Evolutionary conservation across 805 yeast genomes (phyloP), one percentile per base, ranked within the genome.

Genomic region (Hanseniaspora nectarophila): DNA sequence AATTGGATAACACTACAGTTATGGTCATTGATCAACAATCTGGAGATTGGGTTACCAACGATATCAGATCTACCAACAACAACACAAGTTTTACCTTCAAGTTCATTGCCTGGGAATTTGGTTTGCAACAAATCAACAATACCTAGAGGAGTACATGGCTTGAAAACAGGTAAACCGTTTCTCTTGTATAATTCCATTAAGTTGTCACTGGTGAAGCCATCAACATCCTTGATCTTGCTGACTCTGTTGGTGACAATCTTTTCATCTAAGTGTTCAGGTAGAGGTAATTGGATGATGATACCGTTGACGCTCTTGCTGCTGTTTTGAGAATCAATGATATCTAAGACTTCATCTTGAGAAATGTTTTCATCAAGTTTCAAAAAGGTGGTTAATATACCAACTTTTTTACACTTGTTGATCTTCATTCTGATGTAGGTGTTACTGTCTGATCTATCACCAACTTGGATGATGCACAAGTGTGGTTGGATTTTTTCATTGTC

Each of bases 111-210:
- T 24, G 86, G 77, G 8, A 82, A 79, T 45, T 85, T 76, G 57
- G 81, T 74, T 59, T 82, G 77, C 61, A 90, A 73, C 61, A 90
- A 71, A 61, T 80, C 83, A 72, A 90, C 81, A 60, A 88, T 78
- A 54, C 98, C 98, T 68, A 82, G 80, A 52, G 98, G 98, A 28
- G 98, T 90, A 70, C 97, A 90, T 33, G 98, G 97, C 57, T 82
- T 73, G 67, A 87, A 89, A 55, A 71, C 68, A 31, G 97, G 95
- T 34, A 71, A 64, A 21, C 97, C 96, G 50, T 86, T 86, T 58
- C 85, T 80, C 68, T 88, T 87, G 59, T 89, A 78, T 54, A 90
- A 74, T 63, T 90, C 97, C 55, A 97, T 97, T 54, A 86, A 80
- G 66, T 92, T 92, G 61, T 73, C 75, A 53, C 88, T 80, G 40